Conservation (phyloP, 768 basidiomycete species). For the Mycena vulgaris region DNA sequence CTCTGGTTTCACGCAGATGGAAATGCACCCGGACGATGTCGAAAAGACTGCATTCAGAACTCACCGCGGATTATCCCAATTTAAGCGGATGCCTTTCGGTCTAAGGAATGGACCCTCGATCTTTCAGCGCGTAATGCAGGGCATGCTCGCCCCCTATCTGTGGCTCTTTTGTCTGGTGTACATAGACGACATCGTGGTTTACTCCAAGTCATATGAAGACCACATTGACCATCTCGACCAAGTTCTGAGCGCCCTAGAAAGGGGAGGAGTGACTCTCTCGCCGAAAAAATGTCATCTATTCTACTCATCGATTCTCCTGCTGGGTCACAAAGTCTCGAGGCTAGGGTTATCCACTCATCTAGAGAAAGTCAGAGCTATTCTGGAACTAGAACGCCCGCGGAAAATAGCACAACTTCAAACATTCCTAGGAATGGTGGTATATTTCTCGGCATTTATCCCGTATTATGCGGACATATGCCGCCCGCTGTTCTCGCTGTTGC, state of each 20-base stretch:
- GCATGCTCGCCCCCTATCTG: not conserved
- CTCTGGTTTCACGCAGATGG: not conserved
- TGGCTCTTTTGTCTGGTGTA: not conserved
- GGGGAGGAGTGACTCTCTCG: not conserved
- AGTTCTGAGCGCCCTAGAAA: constrained; percentile 38
- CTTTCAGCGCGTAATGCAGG: not conserved
- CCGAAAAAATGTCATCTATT: constrained; percentile 10
- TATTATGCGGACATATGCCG: too few relatives aligned
- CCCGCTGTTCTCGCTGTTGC: too few relatives aligned
- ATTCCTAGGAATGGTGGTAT: constrained; percentile 38
- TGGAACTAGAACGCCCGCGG: constrained; percentile 2
- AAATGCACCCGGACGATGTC: not conserved
- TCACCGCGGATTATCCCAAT: not conserved
- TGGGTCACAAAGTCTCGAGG: constrained; percentile 2
- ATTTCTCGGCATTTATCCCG: constrained; percentile 1
- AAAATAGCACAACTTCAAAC: constrained; percentile 30
- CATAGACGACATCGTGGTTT: not conserved
- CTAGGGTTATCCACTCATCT: constrained; percentile 23
- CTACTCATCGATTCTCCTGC: not conserved
- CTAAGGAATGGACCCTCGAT: not conserved
- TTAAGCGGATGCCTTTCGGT: not conserved
- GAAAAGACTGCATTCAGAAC: constrained; percentile 1
- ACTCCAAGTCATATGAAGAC: not conserved
- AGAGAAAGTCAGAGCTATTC: constrained; percentile 13
- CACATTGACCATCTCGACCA: not conserved